These are phyloP conservation scores for Backusella parvicylindrica DNA, from an alignment of 192 early-diverging fungal species.

Conservation along the genomic window DNA sequence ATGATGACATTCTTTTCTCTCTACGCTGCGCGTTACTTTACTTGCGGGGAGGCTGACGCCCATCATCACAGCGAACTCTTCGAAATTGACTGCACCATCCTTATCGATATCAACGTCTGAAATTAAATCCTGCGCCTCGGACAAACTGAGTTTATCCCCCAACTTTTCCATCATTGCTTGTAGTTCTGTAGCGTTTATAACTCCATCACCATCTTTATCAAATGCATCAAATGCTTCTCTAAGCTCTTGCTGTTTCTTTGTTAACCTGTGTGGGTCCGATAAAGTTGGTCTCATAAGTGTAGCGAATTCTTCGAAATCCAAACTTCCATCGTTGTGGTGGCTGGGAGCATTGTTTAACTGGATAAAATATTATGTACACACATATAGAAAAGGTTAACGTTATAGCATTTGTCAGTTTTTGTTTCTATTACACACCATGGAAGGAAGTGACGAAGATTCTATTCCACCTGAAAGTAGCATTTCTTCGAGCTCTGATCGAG, in stretches of 20 bases:
- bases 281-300: constrained; percentile 49
- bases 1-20: not conserved
- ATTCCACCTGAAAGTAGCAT: constrained; percentile 36
- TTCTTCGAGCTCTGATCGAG: constrained; percentile 29
- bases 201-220: constrained; percentile 31
- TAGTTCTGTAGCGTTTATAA: constrained; percentile 27
- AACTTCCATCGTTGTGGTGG: constrained; percentile 54
- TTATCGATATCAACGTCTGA: constrained; percentile 24
- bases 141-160: constrained; percentile 23
- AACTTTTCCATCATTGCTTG: constrained; percentile 31
- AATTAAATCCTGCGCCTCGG: constrained; percentile 30
- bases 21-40: not conserved
- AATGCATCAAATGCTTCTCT: constrained; percentile 34
- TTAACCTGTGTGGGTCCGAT: not conserved
- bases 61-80: constrained; percentile 37
- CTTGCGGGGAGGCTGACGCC: not conserved
- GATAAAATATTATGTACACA: not conserved
- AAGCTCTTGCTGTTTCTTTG: constrained; percentile 20
- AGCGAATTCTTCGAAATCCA: constrained; percentile 60
- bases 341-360: not conserved
- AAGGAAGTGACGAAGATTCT: constrained; percentile 46
- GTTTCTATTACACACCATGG: constrained; percentile 66
- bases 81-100: constrained; percentile 33
- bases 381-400: not conserved
- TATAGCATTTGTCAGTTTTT: constrained; percentile 28